These are phyloP conservation scores for Diaporthe vaccinii DNA, from an alignment of 2,329 filamentous ascomycete species.

Conservation along the genomic window DNA sequence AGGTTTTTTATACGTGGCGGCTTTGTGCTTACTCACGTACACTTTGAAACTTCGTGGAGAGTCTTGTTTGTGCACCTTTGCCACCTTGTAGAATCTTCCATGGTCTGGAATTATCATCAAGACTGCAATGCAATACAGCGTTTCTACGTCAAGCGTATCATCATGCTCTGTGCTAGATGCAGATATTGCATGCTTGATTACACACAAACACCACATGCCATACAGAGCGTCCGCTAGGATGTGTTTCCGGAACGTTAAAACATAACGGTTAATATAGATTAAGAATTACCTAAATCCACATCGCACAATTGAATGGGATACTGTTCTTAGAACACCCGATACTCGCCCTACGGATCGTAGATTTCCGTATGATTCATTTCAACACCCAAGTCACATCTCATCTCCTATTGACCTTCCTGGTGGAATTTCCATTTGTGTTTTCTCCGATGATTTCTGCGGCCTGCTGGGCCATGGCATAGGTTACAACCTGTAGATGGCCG, in stretches of 20 bases:
- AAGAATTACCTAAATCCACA: background rate
- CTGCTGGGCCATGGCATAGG: slow-evolving; percentile 12
- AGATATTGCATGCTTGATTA: background rate
- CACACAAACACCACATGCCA: background rate
- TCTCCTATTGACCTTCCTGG: background rate
- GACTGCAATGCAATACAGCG: too few relatives aligned
- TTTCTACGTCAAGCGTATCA: background rate
- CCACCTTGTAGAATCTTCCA: background rate
- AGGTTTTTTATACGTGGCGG: background rate
- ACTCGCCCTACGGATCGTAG: background rate
- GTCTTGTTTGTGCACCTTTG: background rate
- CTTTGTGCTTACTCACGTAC: background rate
- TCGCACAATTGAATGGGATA: background rate
- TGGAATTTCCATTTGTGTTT: background rate
- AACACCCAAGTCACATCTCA: background rate
- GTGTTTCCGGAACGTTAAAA: background rate
- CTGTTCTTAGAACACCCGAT: background rate
- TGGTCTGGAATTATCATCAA: background rate
- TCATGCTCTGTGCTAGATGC: background rate
- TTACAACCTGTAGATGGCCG: slow-evolving; percentile 11
- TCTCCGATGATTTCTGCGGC: background rate
- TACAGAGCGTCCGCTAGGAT: background rate
- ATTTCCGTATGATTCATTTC: background rate
- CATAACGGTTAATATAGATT: background rate
- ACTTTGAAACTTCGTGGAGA: background rate